These are phyloP conservation scores for Puccinia coronata DNA, from an alignment of 1,284 basidiomycete genomes.

Conservation along the genomic window DNA sequence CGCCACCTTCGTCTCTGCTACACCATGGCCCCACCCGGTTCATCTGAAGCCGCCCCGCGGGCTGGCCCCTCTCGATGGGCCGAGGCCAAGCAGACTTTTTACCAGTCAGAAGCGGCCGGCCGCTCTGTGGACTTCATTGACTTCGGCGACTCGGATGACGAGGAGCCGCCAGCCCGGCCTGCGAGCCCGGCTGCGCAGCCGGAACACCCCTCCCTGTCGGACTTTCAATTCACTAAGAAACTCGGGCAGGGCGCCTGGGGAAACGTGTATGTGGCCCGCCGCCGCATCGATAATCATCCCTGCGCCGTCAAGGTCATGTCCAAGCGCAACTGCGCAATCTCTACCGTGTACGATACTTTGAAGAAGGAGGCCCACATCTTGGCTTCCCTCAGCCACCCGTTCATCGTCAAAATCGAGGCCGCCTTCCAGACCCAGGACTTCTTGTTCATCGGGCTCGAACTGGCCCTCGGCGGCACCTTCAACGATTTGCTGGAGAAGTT, in stretches of 20 bases:
- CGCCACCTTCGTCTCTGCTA: no score
- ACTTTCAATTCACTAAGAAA: not conserved
- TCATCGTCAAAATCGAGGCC: conserved; percentile 23
- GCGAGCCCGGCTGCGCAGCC: not conserved
- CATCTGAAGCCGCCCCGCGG: no score
- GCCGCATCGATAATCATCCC: not conserved
- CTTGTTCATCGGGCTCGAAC: conserved; percentile 14
- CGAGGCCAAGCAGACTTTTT: no score
- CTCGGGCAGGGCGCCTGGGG: conserved; percentile 17
- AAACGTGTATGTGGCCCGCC: not conserved
- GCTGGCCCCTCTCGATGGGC: no score
- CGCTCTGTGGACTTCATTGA: no score
- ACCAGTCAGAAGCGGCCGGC: no score
- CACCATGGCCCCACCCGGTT: no score
- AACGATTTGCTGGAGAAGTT: not conserved
- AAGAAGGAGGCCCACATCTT: conserved; percentile 15
- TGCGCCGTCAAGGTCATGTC: conserved; percentile 24
- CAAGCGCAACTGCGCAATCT: not conserved
- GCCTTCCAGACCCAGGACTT: conserved; percentile 12
- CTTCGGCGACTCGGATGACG: not conserved
- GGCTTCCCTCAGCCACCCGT: conserved; percentile 12
- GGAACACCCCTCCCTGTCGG: not conserved
- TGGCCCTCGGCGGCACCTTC: not conserved
- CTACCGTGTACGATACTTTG: not conserved
- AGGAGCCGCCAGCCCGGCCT: not conserved